phyloP scores from a whole-genome alignment of 2,329 filamentous ascomycete species.

The Claviceps sp. region DNA sequence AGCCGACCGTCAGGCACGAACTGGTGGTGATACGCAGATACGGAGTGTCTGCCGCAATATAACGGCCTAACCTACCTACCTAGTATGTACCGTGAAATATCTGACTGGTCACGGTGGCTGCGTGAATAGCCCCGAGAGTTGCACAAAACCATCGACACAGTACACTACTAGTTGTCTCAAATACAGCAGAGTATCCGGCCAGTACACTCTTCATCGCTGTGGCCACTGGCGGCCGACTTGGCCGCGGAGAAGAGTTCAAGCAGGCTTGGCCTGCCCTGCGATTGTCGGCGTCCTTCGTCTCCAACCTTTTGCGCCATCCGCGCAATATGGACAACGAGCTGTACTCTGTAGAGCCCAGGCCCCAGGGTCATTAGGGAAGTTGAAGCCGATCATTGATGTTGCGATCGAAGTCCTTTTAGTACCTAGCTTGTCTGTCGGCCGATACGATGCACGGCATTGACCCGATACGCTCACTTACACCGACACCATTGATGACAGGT shows the following conservation, averaged over 20 bases:
- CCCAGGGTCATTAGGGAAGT: background rate
- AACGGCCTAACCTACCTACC: too few species aligned
- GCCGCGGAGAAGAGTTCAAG: background rate
- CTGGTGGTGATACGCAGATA: background rate
- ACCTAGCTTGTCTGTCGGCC: background rate
- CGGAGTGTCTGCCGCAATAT: background rate
- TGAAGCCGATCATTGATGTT: background rate
- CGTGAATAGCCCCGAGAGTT: too few species aligned
- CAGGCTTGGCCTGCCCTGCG: background rate
- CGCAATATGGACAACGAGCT: background rate
- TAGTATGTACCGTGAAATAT: too few species aligned
- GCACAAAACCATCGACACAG: too few species aligned
- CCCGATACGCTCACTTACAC: background rate
- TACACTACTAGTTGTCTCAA: too few species aligned
- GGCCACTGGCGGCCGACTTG: too few species aligned
- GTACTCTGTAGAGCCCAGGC: background rate
- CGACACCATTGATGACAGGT: background rate
- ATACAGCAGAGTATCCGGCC: too few species aligned
- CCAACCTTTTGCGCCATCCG: background rate
- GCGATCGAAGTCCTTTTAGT: background rate
- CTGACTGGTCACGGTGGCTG: too few species aligned
- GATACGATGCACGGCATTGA: background rate
- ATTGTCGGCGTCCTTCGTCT: background rate
- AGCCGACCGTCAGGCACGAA: background rate
- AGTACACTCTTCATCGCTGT: too few species aligned